A percentile compares a stretch with the other conserved stretches of the same genome.
Evolutionary conservation across 345 rosid genomes (phyloP).

Genomic region (Eutrema heterophyllum): DNA sequence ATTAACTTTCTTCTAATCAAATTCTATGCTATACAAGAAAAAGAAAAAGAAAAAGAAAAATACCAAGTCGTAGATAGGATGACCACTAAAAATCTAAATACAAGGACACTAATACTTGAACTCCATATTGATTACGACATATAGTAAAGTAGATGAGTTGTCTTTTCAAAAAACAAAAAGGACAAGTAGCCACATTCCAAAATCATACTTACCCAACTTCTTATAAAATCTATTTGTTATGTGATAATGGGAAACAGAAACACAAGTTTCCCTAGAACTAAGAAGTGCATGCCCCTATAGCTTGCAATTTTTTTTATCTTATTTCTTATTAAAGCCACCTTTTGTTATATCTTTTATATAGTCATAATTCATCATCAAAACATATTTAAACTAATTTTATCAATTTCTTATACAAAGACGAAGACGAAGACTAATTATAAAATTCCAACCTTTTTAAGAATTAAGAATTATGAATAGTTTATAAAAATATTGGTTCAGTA

Average conservation of each 20-base stretch:
- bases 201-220: constrained; percentile 19
- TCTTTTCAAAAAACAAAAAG: neutral
- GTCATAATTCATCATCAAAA: neutral
- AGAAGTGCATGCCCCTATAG: neutral
- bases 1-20: neutral
- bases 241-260: constrained; percentile 13
- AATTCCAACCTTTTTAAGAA: too few species aligned
- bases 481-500: too few species aligned
- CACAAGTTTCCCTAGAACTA: constrained; percentile 5
- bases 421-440: neutral
- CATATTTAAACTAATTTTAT: neutral
- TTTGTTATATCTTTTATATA: neutral
- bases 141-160: constrained; percentile 20
- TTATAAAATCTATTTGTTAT: constrained; percentile 14
- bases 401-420: neutral
- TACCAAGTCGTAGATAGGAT: neutral
- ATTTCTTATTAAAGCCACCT: neutral
- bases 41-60: neutral
- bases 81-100: constrained; percentile 1
- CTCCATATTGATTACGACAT: constrained; percentile 18
- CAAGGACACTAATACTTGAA: neutral
- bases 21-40: neutral
- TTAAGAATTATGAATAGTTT: too few species aligned
- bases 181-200: constrained; percentile 14
- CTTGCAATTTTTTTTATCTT: neutral